A percentile compares a stretch with the other conserved stretches of the same genome.
Conservation (phyloP, 371 early-diverging fungal species). For the Circinella umbellata region DNA sequence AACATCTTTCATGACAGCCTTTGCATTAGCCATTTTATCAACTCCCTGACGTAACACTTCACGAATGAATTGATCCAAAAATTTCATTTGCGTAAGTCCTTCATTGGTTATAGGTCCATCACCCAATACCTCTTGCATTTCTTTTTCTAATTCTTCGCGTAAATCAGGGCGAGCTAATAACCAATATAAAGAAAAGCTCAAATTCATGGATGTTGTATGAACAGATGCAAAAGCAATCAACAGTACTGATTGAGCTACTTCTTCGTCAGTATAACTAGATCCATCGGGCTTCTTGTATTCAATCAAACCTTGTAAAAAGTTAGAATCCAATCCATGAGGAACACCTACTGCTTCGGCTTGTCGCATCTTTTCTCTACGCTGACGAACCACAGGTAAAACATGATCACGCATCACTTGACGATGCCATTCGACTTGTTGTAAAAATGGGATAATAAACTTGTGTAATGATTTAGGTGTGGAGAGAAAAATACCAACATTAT, state of each 20-base stretch:
- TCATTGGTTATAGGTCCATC: constrained; percentile 30
- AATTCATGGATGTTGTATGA: constrained; percentile 38
- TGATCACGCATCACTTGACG: constrained; percentile 31
- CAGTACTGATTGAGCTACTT: constrained; percentile 30
- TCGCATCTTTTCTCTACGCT: constrained; percentile 20
- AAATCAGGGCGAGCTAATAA: constrained; percentile 42
- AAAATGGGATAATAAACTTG: constrained; percentile 27
- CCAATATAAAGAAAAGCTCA: constrained; percentile 35
- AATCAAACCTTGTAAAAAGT: constrained; percentile 34
- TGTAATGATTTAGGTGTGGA: constrained; percentile 29
- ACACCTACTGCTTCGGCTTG: constrained; percentile 12
- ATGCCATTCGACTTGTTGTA: constrained; percentile 31
- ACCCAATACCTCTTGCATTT: constrained; percentile 33
- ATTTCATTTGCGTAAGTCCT: constrained; percentile 31
- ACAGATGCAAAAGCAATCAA: constrained; percentile 47
- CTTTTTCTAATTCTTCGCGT: constrained; percentile 20
- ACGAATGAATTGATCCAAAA: constrained; percentile 39
- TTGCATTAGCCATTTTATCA: constrained; percentile 34
- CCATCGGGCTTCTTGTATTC: constrained; percentile 31
- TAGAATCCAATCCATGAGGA: constrained; percentile 13
- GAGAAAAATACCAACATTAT: constrained; percentile 28
- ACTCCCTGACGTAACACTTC: constrained; percentile 40
- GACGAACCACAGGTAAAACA: constrained; percentile 25
- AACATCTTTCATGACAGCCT: constrained; percentile 26
- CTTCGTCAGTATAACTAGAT: constrained; percentile 19